Evolutionary conservation across 2,329 filamentous ascomycete species (phyloP).

Genomic region (Gremmenia infestans): DNA sequence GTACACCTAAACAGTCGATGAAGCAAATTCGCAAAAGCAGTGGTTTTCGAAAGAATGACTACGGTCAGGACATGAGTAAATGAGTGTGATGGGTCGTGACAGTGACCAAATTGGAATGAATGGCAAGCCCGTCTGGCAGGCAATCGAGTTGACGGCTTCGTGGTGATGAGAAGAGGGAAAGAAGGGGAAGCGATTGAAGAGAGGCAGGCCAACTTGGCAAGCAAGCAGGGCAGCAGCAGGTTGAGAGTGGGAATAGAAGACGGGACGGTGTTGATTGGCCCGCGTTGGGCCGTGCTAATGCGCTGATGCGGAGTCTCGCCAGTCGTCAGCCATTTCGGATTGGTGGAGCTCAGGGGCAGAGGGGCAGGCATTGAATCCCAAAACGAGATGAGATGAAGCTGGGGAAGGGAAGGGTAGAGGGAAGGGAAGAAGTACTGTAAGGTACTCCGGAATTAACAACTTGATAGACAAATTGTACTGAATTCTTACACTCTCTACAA

Average conservation of each 20-base stretch:
- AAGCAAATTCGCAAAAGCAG: background rate
- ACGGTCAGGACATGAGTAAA: constrained; percentile 26
- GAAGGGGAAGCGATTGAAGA: constrained; percentile 26
- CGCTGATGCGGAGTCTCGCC: no score
- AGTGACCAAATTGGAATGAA: constrained; percentile 47
- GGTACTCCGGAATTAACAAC: background rate
- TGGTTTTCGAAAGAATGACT: constrained; percentile 32
- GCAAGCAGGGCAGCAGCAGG: no score
- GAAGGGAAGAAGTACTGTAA: background rate
- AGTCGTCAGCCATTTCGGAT: no score
- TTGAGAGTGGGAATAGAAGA: no score
- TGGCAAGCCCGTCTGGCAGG: constrained; percentile 49
- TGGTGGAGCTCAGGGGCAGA: background rate
- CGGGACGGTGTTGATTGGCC: no score
- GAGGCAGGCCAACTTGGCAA: background rate
- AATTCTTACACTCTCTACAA: no score
- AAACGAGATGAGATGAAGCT: background rate
- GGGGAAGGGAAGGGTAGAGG: background rate
- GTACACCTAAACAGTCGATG: constrained; percentile 3
- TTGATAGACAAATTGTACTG: no score
- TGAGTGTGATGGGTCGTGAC: constrained; percentile 36
- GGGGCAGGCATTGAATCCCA: background rate
- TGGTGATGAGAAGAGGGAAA: constrained; percentile 21
- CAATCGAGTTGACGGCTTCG: constrained; percentile 26
- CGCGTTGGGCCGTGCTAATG: no score